Evolutionary conservation across 306 rosid species (phyloP).

Genomic region (Vachellia collinsii): DNA sequence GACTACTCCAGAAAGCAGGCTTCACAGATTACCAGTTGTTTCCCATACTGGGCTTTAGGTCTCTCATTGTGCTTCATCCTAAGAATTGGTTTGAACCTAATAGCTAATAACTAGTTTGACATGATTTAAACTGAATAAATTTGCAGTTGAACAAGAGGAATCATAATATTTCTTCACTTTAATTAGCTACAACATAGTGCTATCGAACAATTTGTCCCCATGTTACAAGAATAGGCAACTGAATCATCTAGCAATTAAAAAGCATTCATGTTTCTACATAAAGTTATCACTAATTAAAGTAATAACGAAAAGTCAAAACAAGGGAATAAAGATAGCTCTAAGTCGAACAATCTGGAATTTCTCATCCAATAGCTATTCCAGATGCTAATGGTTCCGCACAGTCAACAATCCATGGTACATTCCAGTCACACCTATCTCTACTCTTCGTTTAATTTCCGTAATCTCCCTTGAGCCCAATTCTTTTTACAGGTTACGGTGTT

Average conservation of each 20-base stretch:
- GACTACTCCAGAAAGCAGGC: background rate
- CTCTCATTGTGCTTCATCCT: constrained; percentile 2
- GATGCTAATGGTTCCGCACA: background rate
- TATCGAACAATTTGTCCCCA: background rate
- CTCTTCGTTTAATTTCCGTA: background rate
- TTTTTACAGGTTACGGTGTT: background rate
- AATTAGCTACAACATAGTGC: background rate
- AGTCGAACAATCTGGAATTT: background rate
- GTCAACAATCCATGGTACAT: background rate
- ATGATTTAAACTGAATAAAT: background rate
- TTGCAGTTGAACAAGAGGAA: background rate
- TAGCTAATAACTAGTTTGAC: background rate
- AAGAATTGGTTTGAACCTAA: background rate
- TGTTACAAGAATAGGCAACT: background rate
- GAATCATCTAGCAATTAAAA: background rate
- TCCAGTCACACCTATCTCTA: background rate
- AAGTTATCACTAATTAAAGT: background rate
- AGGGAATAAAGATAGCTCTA: background rate
- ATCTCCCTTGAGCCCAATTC: background rate
- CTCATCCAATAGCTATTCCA: background rate
- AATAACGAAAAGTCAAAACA: background rate
- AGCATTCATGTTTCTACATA: background rate
- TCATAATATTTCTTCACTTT: background rate
- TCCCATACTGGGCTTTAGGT: background rate
- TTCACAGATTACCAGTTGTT: background rate